phyloP scores from a whole-genome alignment of 257 asterid species.

The Scutellaria barbata region DNA sequence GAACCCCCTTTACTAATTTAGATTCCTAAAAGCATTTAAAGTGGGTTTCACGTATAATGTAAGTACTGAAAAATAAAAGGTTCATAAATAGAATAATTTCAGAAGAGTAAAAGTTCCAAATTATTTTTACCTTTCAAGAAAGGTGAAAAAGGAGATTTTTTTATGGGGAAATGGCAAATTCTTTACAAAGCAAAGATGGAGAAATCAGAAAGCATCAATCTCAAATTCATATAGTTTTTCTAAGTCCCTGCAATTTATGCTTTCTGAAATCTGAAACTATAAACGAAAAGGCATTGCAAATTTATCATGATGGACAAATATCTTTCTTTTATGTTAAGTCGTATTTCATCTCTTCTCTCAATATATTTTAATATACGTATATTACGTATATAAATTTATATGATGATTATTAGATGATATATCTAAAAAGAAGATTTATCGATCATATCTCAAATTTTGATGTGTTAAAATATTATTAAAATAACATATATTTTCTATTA shows the following conservation, averaged over 20 bases:
- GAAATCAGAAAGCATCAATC: too few species aligned
- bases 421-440: too few species aligned
- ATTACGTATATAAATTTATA: too few species aligned
- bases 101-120: too few species aligned
- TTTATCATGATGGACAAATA: neutral
- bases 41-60: slow-evolving; percentile 43
- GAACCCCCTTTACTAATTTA: slow-evolving; percentile 21
- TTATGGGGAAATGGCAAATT: neutral
- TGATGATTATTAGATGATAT: too few species aligned
- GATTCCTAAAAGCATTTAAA: slow-evolving; percentile 12
- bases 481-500: too few species aligned
- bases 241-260: neutral
- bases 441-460: too few species aligned
- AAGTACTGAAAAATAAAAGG: too few species aligned
- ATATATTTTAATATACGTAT: too few species aligned
- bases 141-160: slow-evolving; percentile 5
- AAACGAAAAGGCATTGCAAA: neutral
- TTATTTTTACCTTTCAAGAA: slow-evolving; percentile 20
- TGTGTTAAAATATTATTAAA: too few species aligned
- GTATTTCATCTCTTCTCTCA: too few species aligned
- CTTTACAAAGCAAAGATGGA: neutral
- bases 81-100: neutral
- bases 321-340: neutral
- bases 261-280: neutral
- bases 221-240: too few species aligned